Conservation (phyloP, 805 yeast species). For the Sugiyamaella floridensis region DNA sequence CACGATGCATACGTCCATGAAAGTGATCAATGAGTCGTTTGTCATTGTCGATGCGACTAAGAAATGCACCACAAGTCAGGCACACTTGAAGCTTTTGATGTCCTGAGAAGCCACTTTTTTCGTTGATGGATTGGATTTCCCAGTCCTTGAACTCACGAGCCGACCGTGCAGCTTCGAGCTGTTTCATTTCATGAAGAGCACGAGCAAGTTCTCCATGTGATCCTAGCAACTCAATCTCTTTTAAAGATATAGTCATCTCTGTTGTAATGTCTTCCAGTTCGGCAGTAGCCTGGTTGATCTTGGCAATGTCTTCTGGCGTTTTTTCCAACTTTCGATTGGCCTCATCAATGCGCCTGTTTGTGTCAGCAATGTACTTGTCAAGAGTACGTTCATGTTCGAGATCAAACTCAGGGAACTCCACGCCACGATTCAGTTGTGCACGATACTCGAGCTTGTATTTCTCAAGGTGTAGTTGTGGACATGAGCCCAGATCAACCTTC, state of each 20-base stretch:
- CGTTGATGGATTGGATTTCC: slow-evolving; percentile 53
- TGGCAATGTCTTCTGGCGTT: slow-evolving; percentile 66
- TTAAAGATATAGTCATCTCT: slow-evolving; percentile 56
- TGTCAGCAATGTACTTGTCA: slow-evolving; percentile 54
- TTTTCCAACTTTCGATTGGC: slow-evolving; percentile 63
- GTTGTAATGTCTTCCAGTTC: slow-evolving; percentile 42
- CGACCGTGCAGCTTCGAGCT: slow-evolving; percentile 36
- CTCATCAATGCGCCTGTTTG: slow-evolving; percentile 54
- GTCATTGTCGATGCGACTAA: slow-evolving; percentile 81
- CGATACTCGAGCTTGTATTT: slow-evolving; percentile 62
- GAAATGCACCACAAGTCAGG: slow-evolving; percentile 80
- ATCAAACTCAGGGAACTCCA: slow-evolving; percentile 41
- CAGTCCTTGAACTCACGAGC: slow-evolving; percentile 49
- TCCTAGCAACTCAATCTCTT: slow-evolving; percentile 54
- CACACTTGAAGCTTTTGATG: slow-evolving; percentile 90
- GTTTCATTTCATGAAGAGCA: slow-evolving; percentile 38
- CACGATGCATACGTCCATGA: slow-evolving; percentile 78
- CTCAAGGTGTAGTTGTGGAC: slow-evolving; percentile 69
- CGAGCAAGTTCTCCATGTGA: slow-evolving; percentile 44
- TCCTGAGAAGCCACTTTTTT: slow-evolving; percentile 73
- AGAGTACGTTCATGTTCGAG: slow-evolving; percentile 41
- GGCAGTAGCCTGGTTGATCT: slow-evolving; percentile 24
- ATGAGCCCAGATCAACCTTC: slow-evolving; percentile 73
- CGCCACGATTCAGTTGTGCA: slow-evolving; percentile 34
- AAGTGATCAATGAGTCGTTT: slow-evolving; percentile 85